Conservation (phyloP, 495 filamentous ascomycete species). For the Aspergillus cavernicola region DNA sequence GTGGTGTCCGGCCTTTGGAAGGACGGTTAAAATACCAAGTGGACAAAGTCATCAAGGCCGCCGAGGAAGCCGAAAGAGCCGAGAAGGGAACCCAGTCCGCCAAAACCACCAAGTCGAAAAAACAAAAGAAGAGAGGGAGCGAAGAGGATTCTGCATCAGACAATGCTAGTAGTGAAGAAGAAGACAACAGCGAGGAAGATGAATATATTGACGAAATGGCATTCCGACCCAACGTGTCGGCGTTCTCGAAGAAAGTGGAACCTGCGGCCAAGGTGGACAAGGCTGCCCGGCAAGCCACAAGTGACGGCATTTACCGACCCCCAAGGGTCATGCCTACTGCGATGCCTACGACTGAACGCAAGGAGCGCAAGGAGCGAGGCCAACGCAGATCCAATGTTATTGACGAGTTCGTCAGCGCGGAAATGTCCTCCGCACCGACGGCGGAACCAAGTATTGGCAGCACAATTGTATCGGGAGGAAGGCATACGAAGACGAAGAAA, state of each 20-base stretch:
- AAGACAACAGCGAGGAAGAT: slow-evolving; percentile 37
- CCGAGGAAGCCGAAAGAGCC: slow-evolving; percentile 64
- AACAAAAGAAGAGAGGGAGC: slow-evolving; percentile 24
- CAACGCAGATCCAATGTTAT: slow-evolving; percentile 67
- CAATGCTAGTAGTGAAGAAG: slow-evolving; percentile 28
- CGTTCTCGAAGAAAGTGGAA: slow-evolving; percentile 46
- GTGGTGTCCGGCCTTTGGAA: slow-evolving; percentile 86
- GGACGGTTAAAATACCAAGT: slow-evolving; percentile 80
- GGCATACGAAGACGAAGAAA: slow-evolving; percentile 65
- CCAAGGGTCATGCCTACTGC: slow-evolving; percentile 77
- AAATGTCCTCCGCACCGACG: slow-evolving; percentile 72
- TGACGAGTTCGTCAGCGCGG: slow-evolving; percentile 79
- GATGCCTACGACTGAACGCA: slow-evolving; percentile 56
- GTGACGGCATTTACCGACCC: slow-evolving; percentile 72
- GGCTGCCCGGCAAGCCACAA: slow-evolving; percentile 23
- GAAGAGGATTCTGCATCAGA: slow-evolving; percentile 16
- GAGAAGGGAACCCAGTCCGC: slow-evolving; percentile 24
- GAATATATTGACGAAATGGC: slow-evolving; percentile 60
- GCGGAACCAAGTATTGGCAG: slow-evolving; percentile 81
- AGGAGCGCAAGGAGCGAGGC: slow-evolving; percentile 47
- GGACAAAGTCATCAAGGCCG: slow-evolving; percentile 83
- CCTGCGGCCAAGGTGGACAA: slow-evolving; percentile 22
- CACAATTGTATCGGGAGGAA: slow-evolving; percentile 68
- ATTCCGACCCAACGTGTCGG: slow-evolving; percentile 62
- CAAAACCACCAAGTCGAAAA: slow-evolving; percentile 27